These are phyloP conservation scores for Helicostylum pulchrum DNA, from an alignment of 192 early-diverging fungal species.

Conservation along the genomic window DNA sequence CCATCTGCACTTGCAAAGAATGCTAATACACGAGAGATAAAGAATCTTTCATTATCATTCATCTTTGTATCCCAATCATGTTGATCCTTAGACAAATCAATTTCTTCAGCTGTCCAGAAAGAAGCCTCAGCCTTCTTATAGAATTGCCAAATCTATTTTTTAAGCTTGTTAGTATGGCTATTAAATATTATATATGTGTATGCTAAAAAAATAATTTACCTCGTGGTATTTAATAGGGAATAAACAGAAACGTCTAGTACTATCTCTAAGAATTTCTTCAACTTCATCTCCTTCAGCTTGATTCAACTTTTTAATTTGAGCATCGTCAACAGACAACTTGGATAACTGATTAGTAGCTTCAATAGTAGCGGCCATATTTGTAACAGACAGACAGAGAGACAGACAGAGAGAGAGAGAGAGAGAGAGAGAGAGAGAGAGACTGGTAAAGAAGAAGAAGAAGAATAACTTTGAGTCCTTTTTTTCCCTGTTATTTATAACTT, in stretches of 20 bases:
- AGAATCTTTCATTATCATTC: conserved; percentile 83
- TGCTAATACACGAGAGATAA: conserved; percentile 88
- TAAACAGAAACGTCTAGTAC: conserved; percentile 82
- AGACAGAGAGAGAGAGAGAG: no score
- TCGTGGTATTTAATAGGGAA: conserved; percentile 95
- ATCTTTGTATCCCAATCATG: conserved; percentile 87
- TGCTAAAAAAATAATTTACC: conserved; percentile 42
- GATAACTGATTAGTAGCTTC: background rate
- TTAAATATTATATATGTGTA: conserved; percentile 16
- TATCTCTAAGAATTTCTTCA: conserved; percentile 47
- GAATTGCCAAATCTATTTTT: conserved; percentile 83
- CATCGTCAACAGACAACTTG: background rate
- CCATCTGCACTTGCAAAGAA: conserved; percentile 97
- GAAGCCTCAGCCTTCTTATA: conserved; percentile 98
- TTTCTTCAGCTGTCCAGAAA: conserved; percentile 96
- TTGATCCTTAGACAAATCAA: conserved; percentile 90
- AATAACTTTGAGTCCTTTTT: no score
- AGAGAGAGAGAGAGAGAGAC: no score
- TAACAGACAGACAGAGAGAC: no score
- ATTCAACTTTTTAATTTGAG: background rate
- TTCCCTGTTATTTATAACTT: no score
- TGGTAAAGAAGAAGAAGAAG: no score
- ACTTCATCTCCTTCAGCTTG: conserved; percentile 13
- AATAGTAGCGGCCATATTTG: no score
- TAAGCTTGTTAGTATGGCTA: background rate